Base-by-base conservation (phyloP, 2,329 filamentous ascomycete genomes). In the Penicillium sp. region DNA sequence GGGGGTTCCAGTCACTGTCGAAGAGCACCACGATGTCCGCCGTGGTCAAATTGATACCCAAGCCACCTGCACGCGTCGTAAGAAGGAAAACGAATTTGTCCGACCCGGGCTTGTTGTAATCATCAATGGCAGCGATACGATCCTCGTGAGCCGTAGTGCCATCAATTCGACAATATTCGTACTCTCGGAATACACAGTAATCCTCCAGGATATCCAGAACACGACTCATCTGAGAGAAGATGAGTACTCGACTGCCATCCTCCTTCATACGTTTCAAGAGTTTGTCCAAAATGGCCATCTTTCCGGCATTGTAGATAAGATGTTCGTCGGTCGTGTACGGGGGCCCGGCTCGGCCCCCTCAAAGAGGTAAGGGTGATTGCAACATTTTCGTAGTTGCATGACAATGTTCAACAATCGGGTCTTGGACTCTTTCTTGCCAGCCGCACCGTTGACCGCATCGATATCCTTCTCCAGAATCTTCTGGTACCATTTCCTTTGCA, bases 391-490 rank as follows among this genome's bases (percentile, higher is more conserved):
- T 55, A 98, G 80, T 70, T 98, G 93, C 93, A 98, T 98, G 59
- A 98, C 93, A 64, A 98, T 98, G 71, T 98, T 98, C 55, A 98
- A 78, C 18, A 98, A 79, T 54, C 93, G 84, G 1, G 93, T 98
- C 74, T 98, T 98, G 26, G 91, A 97, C 71, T 98, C 93, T 50
- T 90, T 86, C 73, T 96, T 98, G 41, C 93, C 93, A 54, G 86
- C 89, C 24, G 91, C 93, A 51, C 93, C 93, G 58, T 98, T 98
- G 61, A 98, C 91, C 11, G 93, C 93, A 68, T 98, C 93, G 52
- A 98, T 98, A 63, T 98, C 93, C 72, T 97, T 98, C 64, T 98
- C 93, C 3, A 98, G 76, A 59, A 98, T 98, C 74, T 96, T 97
- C 69, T 95, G 87, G 66, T 98, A 98, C 91, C 93, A 98, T 65